Percentiles rank a stretch among this genome's conserved stretches.
These are phyloP conservation scores for Amanita subjunquillea DNA, from an alignment of 768 basidiomycete species.

Conservation along the genomic window DNA sequence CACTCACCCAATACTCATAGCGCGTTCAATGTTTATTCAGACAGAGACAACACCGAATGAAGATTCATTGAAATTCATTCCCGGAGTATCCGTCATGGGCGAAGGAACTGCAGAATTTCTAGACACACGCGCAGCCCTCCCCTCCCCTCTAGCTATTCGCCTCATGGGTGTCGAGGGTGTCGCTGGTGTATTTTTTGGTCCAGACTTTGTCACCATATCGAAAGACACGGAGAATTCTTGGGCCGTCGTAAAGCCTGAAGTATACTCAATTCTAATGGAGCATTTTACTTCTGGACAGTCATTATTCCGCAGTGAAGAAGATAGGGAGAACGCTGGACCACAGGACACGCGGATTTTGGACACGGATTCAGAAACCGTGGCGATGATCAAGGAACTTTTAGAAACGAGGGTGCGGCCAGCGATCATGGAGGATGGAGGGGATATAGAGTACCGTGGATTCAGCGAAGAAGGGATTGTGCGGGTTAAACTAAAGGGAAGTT, in stretches of 20 bases:
- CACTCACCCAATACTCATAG: conserved; percentile 21
- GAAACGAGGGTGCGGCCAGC: conserved; percentile 93
- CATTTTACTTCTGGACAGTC: conserved; percentile 87
- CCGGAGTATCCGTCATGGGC: conserved; percentile 81
- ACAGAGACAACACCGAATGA: conserved; percentile 97
- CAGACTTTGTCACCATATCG: conserved; percentile 95
- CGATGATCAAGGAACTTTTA: conserved; percentile 96
- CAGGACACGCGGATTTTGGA: conserved; percentile 92
- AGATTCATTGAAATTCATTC: conserved; percentile 96
- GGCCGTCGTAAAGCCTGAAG: conserved; percentile 91
- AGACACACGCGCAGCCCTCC: conserved; percentile 74
- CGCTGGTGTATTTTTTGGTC: conserved; percentile 84
- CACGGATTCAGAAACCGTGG: conserved; percentile 91
- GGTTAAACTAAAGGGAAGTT: conserved; percentile 93
- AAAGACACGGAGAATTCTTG: conserved; percentile 82
- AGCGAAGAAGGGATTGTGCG: conserved; percentile 75
- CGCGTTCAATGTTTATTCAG: conserved; percentile 95
- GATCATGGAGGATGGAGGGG: conserved; percentile 98
- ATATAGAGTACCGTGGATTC: conserved; percentile 93
- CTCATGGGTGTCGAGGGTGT: conserved; percentile 95
- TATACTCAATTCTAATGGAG: conserved; percentile 95
- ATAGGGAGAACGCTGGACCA: conserved; percentile 72
- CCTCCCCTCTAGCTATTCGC: conserved; percentile 90
- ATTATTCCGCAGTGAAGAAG: conserved; percentile 78
- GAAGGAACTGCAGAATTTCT: conserved; percentile 91